Percentiles rank a stretch among this genome's conserved stretches.
These are phyloP conservation scores for Lactarius hatsudake DNA, from an alignment of 768 basidiomycete genomes.

Conservation along the genomic window DNA sequence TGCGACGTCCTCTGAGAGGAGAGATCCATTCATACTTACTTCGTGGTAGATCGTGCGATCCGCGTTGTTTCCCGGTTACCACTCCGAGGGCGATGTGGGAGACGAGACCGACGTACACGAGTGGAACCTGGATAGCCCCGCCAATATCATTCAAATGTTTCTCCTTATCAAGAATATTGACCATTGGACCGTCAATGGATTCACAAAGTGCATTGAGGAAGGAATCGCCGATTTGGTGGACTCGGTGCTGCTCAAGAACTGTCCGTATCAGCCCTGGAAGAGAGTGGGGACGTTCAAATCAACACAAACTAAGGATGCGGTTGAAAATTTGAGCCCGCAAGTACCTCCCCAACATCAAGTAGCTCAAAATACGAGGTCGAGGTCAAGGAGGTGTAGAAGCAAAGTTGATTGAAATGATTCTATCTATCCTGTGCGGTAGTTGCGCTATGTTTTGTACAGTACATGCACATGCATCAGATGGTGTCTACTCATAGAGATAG, in stretches of 20 bases:
- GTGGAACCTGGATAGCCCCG: slow-evolving; percentile 46
- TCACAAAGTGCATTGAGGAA: slow-evolving; percentile 39
- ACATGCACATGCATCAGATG: neutral
- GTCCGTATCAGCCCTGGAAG: slow-evolving; percentile 48
- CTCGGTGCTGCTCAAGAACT: slow-evolving; percentile 35
- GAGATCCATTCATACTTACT: neutral
- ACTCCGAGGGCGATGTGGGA: slow-evolving; percentile 24
- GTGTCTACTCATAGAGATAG: slow-evolving; percentile 1
- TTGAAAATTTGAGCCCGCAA: slow-evolving; percentile 36
- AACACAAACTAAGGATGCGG: slow-evolving; percentile 31
- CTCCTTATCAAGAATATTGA: slow-evolving; percentile 54
- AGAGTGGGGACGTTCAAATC: slow-evolving; percentile 35
- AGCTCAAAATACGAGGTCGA: slow-evolving; percentile 6
- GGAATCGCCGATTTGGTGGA: slow-evolving; percentile 42
- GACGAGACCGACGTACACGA: slow-evolving; percentile 41
- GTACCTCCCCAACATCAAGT: slow-evolving; percentile 6
- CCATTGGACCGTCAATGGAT: slow-evolving; percentile 46
- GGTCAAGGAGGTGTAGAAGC: slow-evolving; percentile 9
- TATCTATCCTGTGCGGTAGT: slow-evolving; percentile 1
- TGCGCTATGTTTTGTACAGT: slow-evolving; percentile 1
- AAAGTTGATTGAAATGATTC: slow-evolving; percentile 5
- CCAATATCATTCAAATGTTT: slow-evolving; percentile 48
- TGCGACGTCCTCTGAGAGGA: neutral
- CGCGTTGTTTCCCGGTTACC: slow-evolving; percentile 42
- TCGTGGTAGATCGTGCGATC: slow-evolving; percentile 45